Evolutionary conservation across 1,139 yeast genomes (phyloP), one percentile per base, ranked within the genome.

Genomic region (Eremothecium sinecaudum): DNA sequence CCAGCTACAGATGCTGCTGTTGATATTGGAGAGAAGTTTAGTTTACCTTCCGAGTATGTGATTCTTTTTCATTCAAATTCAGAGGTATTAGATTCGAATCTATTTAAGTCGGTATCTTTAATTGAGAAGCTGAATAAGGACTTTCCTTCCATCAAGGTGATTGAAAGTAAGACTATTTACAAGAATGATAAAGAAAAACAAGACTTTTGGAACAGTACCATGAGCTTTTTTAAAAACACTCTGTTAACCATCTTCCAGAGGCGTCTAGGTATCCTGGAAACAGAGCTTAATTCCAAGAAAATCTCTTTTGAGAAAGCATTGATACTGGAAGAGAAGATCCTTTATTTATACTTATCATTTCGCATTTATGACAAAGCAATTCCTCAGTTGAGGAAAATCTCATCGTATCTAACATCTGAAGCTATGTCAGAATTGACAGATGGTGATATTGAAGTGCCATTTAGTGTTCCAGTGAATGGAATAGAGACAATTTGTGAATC

Each of bases 1-100:
- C 74, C 80, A 0, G 51, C 57, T 13, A 70, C 65, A 19, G 56
- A 52, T 14, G 67, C 69, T 6, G 35, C 22, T 13, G 39, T 40
- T 24, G 12, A 24, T 5, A 11, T 31, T 2, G 34, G 31, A n/a
- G 30, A 27, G 12, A 11, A 14, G 4, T n/a, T 27, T 9, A 14
- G 14, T 3, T 26, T 38, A 12, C 45, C 49, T 2, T 31, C 35
- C 18, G 40, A 42, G 24, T 50, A 57, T 5, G 41, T 55, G n/a
- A 45, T 52, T 9, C 39, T 53, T 11, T 32, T 53, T 10, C 52
- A 51, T 35, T 45, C 58, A 2, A 53, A 52, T 37, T 42, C 58
- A 1, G 54, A 48, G 23, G 47, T 56, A 1, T 35, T 48, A 5
- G 59, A 53, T 26, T 44, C 56, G 5, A 55, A 48, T 20, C 18